Base-by-base conservation (phyloP, 306 rosid genomes). In the Corylus heterophylla region DNA sequence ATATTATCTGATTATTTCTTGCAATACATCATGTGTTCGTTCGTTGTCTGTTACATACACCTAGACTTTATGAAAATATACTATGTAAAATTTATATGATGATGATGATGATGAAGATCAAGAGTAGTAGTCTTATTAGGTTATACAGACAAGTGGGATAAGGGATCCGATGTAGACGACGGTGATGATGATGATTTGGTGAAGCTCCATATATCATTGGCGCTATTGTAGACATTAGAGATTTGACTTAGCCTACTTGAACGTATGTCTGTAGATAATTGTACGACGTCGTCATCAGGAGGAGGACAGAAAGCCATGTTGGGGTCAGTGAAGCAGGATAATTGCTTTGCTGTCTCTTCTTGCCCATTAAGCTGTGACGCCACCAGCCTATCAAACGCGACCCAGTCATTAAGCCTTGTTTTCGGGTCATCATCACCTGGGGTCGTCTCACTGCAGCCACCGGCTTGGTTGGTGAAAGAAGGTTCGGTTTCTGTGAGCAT, bases 81-180 rank as follows among this genome's bases (percentile, higher is more conserved):
- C 39, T 62, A 62, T 29, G 45, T 42, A 37, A 17, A 29, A 2
- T 29, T 12, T 27, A 17, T 39, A 35, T 67, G 39, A 4, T 9
- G 50, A 17, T 37, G 50, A 17, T 37, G 9, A 4, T 42, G 45
- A 42, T 42, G 7, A 37, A 2, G 45, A 42, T 42, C 8, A 37
- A 31, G 12, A 64, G n/a, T 29, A 29, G 31, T 29, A 29, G 31
- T 29, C 31, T 29, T 29, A 29, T 16, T 14, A 39, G 29, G 20
- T 70, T 73, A 88, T 76, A 88, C 91, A 35, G 91, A 88, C 88
- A 88, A 80, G 79, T 88, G 91, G 85, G 86, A 88, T 18, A 88
- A 81, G 37, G 91, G 91, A 71, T 88, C 91, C 16, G 88, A 78
- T 18, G 91, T 78, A 5, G 89, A 78, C 25, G 82, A 73, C 31